Percentiles rank a stretch among this genome's conserved stretches.
Evolutionary conservation across 176 grass and related monocot genomes (phyloP).

Genomic region (Cocos nucifera): DNA sequence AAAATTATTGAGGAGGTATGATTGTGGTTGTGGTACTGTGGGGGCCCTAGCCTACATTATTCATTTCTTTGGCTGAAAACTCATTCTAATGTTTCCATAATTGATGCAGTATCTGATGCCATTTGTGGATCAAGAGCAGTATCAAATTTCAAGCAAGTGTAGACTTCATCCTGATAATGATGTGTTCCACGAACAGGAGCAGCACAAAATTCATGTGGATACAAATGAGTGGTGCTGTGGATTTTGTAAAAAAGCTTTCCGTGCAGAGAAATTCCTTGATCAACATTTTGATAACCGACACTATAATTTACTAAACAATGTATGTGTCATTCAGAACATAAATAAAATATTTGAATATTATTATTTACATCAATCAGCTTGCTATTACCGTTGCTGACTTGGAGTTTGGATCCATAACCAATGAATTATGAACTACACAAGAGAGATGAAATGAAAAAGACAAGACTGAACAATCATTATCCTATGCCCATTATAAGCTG

Average conservation of each 20-base stretch:
- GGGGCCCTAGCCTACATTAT: neutral
- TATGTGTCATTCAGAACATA: conserved; percentile 25
- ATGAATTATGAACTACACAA: too few relatives aligned
- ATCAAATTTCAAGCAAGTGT: conserved; percentile 69
- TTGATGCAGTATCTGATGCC: conserved; percentile 87
- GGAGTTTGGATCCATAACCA: neutral
- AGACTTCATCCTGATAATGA: conserved; percentile 72
- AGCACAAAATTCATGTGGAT: conserved; percentile 85
- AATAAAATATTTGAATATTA: neutral
- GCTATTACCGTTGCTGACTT: neutral
- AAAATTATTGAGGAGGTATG: conserved; percentile 78
- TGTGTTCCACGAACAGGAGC: conserved; percentile 89
- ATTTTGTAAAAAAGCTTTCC: conserved; percentile 92
- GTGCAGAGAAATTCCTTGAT: conserved; percentile 93
- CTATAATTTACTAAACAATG: conserved; percentile 61
- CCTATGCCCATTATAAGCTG: too few relatives aligned
- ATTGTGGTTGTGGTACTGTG: neutral
- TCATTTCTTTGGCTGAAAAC: neutral
- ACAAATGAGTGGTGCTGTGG: conserved; percentile 87
- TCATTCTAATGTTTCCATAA: conserved; percentile 7
- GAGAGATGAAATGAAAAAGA: too few relatives aligned
- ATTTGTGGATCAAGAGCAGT: conserved; percentile 81
- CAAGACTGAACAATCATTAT: too few relatives aligned
- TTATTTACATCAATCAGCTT: neutral
- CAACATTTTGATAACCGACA: conserved; percentile 94